Evolutionary conservation across 148 eudicot species (phyloP), one percentile per base, ranked within the genome.

Genomic region (Amaranthus cruentus): DNA sequence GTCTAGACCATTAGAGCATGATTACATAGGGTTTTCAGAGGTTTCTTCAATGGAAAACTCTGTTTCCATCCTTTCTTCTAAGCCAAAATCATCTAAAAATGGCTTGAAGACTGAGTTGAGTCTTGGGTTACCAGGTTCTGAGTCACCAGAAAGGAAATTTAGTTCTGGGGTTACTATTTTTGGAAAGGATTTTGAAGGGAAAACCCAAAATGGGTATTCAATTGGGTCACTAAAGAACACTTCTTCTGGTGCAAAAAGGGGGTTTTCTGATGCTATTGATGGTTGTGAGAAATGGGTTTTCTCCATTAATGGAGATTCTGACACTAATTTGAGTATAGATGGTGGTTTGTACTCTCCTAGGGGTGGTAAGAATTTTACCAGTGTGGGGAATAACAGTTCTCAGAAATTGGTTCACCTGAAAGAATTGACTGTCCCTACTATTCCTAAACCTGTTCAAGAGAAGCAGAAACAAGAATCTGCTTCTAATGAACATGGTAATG

Each of bases 1-100:
- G 96, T 86, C 81, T 83, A 62, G 68, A 56, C 78, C 86, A 69
- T 63, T 82, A 54, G 87, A 85, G 61, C 91, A 90, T 79, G 91
- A 86, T 74, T 90, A 86, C 81, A 87, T 88, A 88, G 87, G 91
- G 55, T 74, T 84, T 65, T 75, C 89, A 80, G 85, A 86, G 80
- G 57, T 78, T 81, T 72, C 83, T 70, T 66, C 83, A 53, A 74
- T 77, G 83, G 89, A 81, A 62, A 82, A 81, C 81, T 72, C 78
- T 77, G 86, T 55, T 14, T 50, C 72, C 55, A 73, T 70, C 0
- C 56, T 76, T 11, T 78, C 80, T 47, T 61, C 70, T 28, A 28
- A 28, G 38, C 38, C 47, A 69, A 61, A 63, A 53, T 49, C 6
- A 8, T 13, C 69, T 74, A 44, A 58, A 55, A 72, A 69, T 80